Conservation (phyloP, 2,329 filamentous ascomycete species). For the Pseudocercospora eumusae region DNA sequence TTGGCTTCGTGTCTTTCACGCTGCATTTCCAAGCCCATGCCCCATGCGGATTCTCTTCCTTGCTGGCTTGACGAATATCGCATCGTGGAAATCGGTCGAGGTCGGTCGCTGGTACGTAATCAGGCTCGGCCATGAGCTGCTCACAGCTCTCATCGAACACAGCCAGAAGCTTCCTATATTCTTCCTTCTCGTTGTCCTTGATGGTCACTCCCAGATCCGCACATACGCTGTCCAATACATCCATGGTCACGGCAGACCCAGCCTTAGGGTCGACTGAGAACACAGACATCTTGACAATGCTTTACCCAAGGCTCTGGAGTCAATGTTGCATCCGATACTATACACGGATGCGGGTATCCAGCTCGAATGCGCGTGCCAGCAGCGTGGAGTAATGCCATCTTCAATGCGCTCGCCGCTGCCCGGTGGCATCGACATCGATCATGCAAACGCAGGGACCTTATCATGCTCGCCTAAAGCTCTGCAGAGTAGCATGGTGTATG, state of each 20-base stretch:
- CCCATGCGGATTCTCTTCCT: conserved; percentile 42
- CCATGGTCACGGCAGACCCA: conserved; percentile 40
- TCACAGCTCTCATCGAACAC: conserved; percentile 45
- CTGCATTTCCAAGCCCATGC: conserved; percentile 50
- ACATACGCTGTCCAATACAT: conserved; percentile 40
- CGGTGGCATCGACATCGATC: not conserved
- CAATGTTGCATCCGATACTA: not conserved
- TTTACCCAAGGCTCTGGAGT: not conserved
- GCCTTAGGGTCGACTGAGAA: conserved; percentile 41
- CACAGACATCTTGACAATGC: conserved; percentile 40
- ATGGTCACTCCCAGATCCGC: conserved; percentile 39
- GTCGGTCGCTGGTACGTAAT: conserved; percentile 41
- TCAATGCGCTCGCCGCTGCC: not conserved
- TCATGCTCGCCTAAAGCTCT: conserved; percentile 13
- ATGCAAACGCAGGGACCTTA: not conserved
- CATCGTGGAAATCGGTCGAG: conserved; percentile 41
- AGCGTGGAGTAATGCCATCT: not conserved
- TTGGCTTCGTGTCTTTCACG: conserved; percentile 37
- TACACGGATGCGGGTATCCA: not conserved
- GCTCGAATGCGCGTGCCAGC: not conserved
- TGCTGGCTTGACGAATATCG: conserved; percentile 40
- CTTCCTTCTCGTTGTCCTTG: conserved; percentile 42
- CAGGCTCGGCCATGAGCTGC: conserved; percentile 42
- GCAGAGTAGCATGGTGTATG: not conserved
- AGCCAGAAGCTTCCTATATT: conserved; percentile 43